phyloP scores from a whole-genome alignment of 768 basidiomycete species.

The Collybia nuda region DNA sequence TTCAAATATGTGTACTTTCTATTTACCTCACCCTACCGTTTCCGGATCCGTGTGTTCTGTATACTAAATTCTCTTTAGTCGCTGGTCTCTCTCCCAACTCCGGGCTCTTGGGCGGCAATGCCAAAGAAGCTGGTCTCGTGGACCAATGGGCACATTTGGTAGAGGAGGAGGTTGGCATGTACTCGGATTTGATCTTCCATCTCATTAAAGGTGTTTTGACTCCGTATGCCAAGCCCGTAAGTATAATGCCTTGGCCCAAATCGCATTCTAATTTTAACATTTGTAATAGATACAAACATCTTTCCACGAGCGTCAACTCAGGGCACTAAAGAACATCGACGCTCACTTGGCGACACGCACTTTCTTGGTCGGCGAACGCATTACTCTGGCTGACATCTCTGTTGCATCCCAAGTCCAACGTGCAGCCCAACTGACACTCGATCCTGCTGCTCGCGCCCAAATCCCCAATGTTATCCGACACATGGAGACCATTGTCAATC shows the following conservation, averaged over 20 bases:
- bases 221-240: conserved; percentile 83
- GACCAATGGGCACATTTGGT: conserved; percentile 84
- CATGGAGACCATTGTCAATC: conserved; percentile 85
- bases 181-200: conserved; percentile 33
- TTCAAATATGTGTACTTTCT: conserved; percentile 7
- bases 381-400: conserved; percentile 88
- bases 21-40: background rate
- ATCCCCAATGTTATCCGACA: conserved; percentile 80
- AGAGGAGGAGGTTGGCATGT: conserved; percentile 59
- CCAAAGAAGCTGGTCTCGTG: conserved; percentile 70
- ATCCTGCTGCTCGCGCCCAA: conserved; percentile 62
- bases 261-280: background rate
- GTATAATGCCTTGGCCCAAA: background rate
- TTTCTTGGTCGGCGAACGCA: conserved; percentile 91
- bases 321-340: conserved; percentile 69
- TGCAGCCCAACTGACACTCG: conserved; percentile 57
- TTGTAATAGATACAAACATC: conserved; percentile 53
- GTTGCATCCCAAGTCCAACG: conserved; percentile 60
- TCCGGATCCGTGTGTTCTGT: background rate
- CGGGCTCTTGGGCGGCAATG: conserved; percentile 66
- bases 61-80: conserved; percentile 46
- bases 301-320: conserved; percentile 51
- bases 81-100: conserved; percentile 75
- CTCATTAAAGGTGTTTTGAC: conserved; percentile 45
- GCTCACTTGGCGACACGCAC: conserved; percentile 74